Conservation (phyloP, 441 rosid species). For the Melastoma candidum region DNA sequence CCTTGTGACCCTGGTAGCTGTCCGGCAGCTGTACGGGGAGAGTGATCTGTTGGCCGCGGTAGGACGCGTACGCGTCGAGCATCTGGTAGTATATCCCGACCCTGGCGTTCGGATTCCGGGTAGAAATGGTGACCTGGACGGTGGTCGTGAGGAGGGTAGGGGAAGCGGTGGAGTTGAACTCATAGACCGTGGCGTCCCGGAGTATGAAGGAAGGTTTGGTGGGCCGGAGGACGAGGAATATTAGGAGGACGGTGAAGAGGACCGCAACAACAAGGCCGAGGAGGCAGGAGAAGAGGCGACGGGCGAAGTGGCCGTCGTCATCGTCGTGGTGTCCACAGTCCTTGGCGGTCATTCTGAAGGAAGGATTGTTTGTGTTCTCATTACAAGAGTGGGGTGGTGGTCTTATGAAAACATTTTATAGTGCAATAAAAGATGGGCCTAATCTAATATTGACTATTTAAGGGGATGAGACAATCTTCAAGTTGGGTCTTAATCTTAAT, state of each 20-base stretch:
- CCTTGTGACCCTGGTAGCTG: conserved; percentile 62
- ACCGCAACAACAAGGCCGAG: conserved; percentile 15
- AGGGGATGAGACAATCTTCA: too few species aligned
- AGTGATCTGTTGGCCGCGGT: conserved; percentile 67
- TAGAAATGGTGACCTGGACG: conserved; percentile 50
- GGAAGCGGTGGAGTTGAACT: conserved; percentile 32
- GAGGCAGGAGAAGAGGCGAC: conserved; percentile 15
- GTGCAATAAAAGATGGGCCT: too few species aligned
- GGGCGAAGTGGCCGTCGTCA: conserved; percentile 13
- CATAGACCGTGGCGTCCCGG: conserved; percentile 45
- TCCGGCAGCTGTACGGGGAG: conserved; percentile 33
- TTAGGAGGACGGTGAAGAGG: conserved; percentile 33
- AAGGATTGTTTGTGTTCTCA: too few species aligned
- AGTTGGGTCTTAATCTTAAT: too few species aligned
- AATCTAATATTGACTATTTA: too few species aligned
- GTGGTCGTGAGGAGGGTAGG: conserved; percentile 31
- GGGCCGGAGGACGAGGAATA: conserved; percentile 57
- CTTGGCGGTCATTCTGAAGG: conserved; percentile 24
- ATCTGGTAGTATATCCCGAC: conserved; percentile 55
- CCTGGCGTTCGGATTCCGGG: conserved; percentile 49
- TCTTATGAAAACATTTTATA: too few species aligned
- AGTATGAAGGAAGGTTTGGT: conserved; percentile 47
- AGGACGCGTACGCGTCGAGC: conserved; percentile 44
- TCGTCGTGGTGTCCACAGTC: conserved; percentile 26
- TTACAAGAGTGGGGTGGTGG: too few species aligned